These are phyloP conservation scores for Colletotrichum sublineola DNA, from an alignment of 2,329 filamentous ascomycete genomes.

Conservation along the genomic window DNA sequence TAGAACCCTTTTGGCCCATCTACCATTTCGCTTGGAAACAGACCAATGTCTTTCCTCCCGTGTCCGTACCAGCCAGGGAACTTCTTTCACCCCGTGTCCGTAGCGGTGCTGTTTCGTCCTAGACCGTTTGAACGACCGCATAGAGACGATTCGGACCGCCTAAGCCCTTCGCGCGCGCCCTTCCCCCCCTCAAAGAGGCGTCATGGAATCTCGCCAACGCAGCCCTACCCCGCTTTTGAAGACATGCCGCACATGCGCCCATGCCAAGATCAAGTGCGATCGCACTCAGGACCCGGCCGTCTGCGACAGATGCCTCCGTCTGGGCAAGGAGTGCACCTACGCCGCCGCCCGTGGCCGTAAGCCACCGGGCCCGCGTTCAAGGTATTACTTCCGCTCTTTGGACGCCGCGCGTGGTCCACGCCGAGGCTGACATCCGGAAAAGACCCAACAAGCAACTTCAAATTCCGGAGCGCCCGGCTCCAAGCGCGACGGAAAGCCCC, in stretches of 20 bases:
- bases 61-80: constrained; percentile 25
- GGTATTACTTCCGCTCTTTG: constrained; percentile 1
- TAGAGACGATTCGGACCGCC: neutral
- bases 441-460: constrained; percentile 30
- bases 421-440: constrained; percentile 14
- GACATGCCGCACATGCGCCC: constrained; percentile 53
- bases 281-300: constrained; percentile 51
- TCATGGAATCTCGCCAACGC: constrained; percentile 34
- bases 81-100: constrained; percentile 27
- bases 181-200: neutral
- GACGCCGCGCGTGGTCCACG: neutral
- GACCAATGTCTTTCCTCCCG: constrained; percentile 15
- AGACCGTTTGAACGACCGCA: constrained; percentile 8
- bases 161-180: neutral
- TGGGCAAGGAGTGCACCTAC: constrained; percentile 52
- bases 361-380: constrained; percentile 41
- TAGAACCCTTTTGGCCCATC: neutral
- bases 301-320: constrained; percentile 51
- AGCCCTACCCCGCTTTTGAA: constrained; percentile 43
- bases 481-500: constrained; percentile 19
- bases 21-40: constrained; percentile 28
- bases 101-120: constrained; percentile 9
- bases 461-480: constrained; percentile 18
- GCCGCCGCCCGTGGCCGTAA: constrained; percentile 47
- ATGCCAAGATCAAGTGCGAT: constrained; percentile 53